These are phyloP conservation scores for Solanum hybrid DNA, from an alignment of 305 asterid species.

Conservation along the genomic window DNA sequence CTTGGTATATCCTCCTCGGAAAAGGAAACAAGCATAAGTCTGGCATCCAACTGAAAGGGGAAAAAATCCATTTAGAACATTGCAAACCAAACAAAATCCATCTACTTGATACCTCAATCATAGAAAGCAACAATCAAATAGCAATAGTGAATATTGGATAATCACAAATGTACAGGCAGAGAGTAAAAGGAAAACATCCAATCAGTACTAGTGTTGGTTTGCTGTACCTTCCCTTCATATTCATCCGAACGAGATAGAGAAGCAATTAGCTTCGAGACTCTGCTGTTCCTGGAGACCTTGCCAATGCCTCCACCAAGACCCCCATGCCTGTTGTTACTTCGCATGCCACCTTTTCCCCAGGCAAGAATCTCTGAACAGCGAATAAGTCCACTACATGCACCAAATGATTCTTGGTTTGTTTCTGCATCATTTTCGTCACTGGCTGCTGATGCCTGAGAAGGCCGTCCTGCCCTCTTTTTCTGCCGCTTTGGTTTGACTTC, in stretches of 20 bases:
- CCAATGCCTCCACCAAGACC: conserved; percentile 44
- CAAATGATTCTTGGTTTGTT: conserved; percentile 36
- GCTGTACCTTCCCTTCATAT: conserved; percentile 46
- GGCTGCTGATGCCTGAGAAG: conserved; percentile 52
- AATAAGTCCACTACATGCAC: conserved; percentile 48
- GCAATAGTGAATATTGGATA: neutral
- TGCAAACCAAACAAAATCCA: neutral
- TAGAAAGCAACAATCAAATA: conserved; percentile 9
- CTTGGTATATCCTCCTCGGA: conserved; percentile 64
- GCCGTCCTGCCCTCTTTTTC: conserved; percentile 63
- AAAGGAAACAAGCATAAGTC: conserved; percentile 64
- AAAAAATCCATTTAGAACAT: neutral
- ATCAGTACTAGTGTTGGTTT: neutral
- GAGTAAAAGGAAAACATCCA: neutral
- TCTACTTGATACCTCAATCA: conserved; percentile 3
- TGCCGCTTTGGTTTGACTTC: conserved; percentile 64
- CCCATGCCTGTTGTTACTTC: conserved; percentile 70
- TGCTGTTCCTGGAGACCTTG: conserved; percentile 44
- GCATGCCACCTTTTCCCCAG: conserved; percentile 95
- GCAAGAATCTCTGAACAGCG: conserved; percentile 61
- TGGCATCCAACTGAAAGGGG: conserved; percentile 41
- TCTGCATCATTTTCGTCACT: conserved; percentile 65
- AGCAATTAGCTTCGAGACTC: conserved; percentile 64
- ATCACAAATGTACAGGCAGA: neutral
- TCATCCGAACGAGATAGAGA: conserved; percentile 46